These are phyloP conservation scores for Strobilomyces dryophilus DNA, from an alignment of 768 basidiomycete genomes.

Conservation along the genomic window DNA sequence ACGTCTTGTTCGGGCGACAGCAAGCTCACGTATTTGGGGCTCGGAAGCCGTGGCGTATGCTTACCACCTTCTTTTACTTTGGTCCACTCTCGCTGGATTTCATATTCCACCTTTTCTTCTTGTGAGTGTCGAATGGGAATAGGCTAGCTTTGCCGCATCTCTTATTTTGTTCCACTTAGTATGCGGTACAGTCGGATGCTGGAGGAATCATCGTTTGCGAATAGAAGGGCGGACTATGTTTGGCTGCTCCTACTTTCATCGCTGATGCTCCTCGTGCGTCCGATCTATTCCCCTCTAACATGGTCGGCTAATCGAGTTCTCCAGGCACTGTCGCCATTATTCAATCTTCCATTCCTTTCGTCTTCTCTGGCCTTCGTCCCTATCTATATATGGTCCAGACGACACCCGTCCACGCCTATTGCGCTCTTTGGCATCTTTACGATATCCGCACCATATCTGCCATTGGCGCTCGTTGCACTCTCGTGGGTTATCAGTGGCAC, in stretches of 20 bases:
- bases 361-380: conserved; percentile 91
- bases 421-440: conserved; percentile 93
- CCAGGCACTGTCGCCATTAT: conserved; percentile 77
- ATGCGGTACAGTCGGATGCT: conserved; percentile 97
- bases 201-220: conserved; percentile 94
- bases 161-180: conserved; percentile 36
- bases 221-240: conserved; percentile 89
- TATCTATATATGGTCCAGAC: conserved; percentile 94
- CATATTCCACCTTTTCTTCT: conserved; percentile 97
- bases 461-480: conserved; percentile 84
- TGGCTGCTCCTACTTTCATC: conserved; percentile 89
- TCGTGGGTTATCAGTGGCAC: conserved; percentile 81
- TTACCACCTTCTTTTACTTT: conserved; percentile 96
- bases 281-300: background rate
- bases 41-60: conserved; percentile 74
- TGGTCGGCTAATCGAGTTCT: background rate
- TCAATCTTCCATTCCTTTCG: conserved; percentile 91
- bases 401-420: conserved; percentile 93
- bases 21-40: conserved; percentile 11
- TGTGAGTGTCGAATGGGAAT: conserved; percentile 51
- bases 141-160: background rate
- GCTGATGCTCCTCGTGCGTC: conserved; percentile 75
- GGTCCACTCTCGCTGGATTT: conserved; percentile 92
- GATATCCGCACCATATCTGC: conserved; percentile 93
- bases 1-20: background rate